These are phyloP conservation scores for Dactylellina haptotyla DNA, from an alignment of 2,329 filamentous ascomycete genomes.

Conservation along the genomic window DNA sequence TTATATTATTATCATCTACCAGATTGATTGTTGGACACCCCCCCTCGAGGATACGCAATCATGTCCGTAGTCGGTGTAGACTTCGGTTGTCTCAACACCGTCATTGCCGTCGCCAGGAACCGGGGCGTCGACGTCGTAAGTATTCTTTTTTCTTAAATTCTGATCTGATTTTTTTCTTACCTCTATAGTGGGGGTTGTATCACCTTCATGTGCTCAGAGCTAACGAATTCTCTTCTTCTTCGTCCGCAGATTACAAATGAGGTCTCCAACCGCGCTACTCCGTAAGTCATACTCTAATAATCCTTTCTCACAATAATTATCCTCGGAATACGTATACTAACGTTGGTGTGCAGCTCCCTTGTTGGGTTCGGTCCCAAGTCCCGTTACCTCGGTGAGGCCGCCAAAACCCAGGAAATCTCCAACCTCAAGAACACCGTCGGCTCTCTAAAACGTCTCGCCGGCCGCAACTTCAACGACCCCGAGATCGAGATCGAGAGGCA, in stretches of 20 bases:
- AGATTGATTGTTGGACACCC: no score
- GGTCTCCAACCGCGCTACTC: constrained; percentile 96
- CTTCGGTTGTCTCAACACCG: constrained; percentile 95
- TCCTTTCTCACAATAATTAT: constrained; percentile 56
- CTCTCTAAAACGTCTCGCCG: constrained; percentile 90
- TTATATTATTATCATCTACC: constrained; percentile 1
- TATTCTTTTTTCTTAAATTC: constrained; percentile 62
- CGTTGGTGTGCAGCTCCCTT: constrained; percentile 73
- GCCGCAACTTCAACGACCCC: constrained; percentile 85
- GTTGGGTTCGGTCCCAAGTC: constrained; percentile 95
- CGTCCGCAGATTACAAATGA: constrained; percentile 88
- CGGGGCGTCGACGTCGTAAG: constrained; percentile 98
- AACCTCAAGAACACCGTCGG: constrained; percentile 99
- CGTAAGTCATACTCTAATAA: constrained; percentile 70
- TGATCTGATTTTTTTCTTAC: constrained; percentile 30
- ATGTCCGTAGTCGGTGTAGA: constrained; percentile 74
- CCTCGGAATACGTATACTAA: constrained; percentile 53
- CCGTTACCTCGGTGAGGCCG: constrained; percentile 91
- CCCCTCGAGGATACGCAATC: constrained; percentile 34
- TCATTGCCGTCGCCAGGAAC: constrained; percentile 96
- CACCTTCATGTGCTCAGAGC: background rate
- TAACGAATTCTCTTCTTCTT: background rate
- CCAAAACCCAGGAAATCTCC: constrained; percentile 98
- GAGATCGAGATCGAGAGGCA: constrained; percentile 93
- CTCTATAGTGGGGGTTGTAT: constrained; percentile 2